A percentile compares a stretch with the other conserved stretches of the same genome.
Conservation (phyloP, 2,329 filamentous ascomycete species). For the Alternaria arborescens region DNA sequence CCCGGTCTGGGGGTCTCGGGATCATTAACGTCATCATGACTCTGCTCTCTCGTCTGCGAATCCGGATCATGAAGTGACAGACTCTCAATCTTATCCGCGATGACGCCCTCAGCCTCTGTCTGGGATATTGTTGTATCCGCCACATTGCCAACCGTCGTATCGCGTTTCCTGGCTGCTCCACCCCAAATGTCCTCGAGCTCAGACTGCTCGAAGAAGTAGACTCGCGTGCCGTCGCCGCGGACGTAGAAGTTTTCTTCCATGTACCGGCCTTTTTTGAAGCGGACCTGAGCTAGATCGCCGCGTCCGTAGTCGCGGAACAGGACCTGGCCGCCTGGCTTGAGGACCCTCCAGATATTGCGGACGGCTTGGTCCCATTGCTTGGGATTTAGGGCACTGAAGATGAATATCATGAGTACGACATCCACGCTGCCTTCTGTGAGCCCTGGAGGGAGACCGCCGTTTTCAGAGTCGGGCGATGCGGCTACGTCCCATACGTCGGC, state of each 20-base stretch:
- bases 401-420: slow-evolving; percentile 93
- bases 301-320: slow-evolving; percentile 97
- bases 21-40: slow-evolving; percentile 8
- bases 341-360: slow-evolving; percentile 77
- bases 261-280: slow-evolving; percentile 95
- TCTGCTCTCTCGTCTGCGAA: neutral
- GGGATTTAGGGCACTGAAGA: slow-evolving; percentile 91
- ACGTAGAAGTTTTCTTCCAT: slow-evolving; percentile 98
- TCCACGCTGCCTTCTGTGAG: slow-evolving; percentile 83
- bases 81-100: slow-evolving; percentile 6
- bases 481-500: slow-evolving; percentile 96
- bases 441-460: slow-evolving; percentile 73
- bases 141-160: slow-evolving; percentile 9
- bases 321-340: slow-evolving; percentile 93
- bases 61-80: slow-evolving; percentile 14
- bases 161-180: slow-evolving; percentile 41
- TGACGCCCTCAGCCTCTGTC: neutral
- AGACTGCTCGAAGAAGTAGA: slow-evolving; percentile 95
- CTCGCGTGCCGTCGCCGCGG: slow-evolving; percentile 90
- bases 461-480: slow-evolving; percentile 54
- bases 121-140: slow-evolving; percentile 4
- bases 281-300: slow-evolving; percentile 93
- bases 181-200: slow-evolving; percentile 84
- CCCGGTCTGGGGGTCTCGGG: slow-evolving; percentile 27
- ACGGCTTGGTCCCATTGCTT: slow-evolving; percentile 85